Conservation (phyloP, 2,329 filamentous ascomycete species). For the Apiospora marii region DNA sequence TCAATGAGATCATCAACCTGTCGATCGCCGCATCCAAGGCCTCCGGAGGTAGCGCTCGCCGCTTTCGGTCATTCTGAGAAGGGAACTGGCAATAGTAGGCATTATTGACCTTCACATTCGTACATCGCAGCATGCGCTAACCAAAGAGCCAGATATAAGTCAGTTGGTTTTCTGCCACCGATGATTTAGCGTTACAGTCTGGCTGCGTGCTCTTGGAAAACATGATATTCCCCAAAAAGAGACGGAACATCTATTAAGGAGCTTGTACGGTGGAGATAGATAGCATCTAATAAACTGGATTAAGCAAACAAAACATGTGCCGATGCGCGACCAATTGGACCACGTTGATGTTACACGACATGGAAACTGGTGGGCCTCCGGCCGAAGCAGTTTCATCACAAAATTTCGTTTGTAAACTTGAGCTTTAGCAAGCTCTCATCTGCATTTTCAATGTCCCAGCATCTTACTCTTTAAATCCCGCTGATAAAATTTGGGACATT, state of each 20-base stretch:
- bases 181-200: too few species aligned
- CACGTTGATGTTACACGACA: not conserved
- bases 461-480: not conserved
- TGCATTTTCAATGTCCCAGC: not conserved
- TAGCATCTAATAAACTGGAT: not conserved
- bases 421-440: not conserved
- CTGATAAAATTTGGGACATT: too few species aligned
- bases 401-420: not conserved
- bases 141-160: not conserved
- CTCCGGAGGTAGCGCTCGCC: not conserved
- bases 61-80: not conserved
- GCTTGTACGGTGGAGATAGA: not conserved
- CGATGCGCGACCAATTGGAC: not conserved
- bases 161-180: too few species aligned
- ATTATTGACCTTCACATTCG: too few species aligned
- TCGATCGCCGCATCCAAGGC: constrained; percentile 29
- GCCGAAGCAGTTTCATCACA: not conserved
- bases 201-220: not conserved
- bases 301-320: not conserved
- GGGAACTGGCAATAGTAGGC: not conserved
- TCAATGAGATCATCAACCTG: constrained; percentile 34
- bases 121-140: not conserved
- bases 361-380: not conserved
- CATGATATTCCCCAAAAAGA: not conserved
- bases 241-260: not conserved